Percentiles rank a stretch among this genome's conserved stretches.
Evolutionary conservation across 2,329 filamentous ascomycete species (phyloP).

Genomic region (Helicocarpus griseus): DNA sequence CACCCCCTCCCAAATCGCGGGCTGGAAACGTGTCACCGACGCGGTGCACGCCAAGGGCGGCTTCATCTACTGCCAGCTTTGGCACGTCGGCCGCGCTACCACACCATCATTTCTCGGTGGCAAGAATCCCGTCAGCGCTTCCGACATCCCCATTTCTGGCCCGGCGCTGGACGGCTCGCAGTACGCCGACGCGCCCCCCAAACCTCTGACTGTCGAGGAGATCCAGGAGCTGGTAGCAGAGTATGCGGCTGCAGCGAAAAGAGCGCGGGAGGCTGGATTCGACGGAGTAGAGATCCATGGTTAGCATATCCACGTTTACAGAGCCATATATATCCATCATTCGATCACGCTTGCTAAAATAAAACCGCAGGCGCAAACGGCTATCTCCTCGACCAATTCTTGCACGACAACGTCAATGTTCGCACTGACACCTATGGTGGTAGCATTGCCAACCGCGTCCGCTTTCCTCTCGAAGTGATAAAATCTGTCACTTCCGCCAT

Average conservation of each 20-base stretch:
- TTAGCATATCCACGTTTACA: neutral
- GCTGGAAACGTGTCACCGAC: slow-evolving; percentile 52
- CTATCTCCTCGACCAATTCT: slow-evolving; percentile 45
- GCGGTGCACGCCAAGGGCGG: slow-evolving; percentile 54
- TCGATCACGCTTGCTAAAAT: neutral
- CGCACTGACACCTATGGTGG: slow-evolving; percentile 44
- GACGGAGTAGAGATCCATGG: slow-evolving; percentile 43
- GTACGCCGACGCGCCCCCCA: slow-evolving; percentile 17
- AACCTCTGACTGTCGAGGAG: slow-evolving; percentile 28
- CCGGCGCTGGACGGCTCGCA: slow-evolving; percentile 13
- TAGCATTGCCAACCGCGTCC: slow-evolving; percentile 40
- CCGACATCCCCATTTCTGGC: slow-evolving; percentile 29
- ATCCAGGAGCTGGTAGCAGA: slow-evolving; percentile 34
- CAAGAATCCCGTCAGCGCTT: slow-evolving; percentile 27
- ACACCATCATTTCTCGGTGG: slow-evolving; percentile 25
- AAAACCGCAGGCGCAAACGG: slow-evolving; percentile 30
- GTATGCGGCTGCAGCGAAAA: slow-evolving; percentile 38
- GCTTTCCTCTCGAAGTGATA: slow-evolving; percentile 46
- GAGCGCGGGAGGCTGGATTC: slow-evolving; percentile 46
- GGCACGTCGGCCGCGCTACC: slow-evolving; percentile 50
- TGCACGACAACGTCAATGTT: slow-evolving; percentile 38
- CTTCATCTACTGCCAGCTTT: slow-evolving; percentile 55
- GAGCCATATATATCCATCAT: neutral
- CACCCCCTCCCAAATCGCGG: slow-evolving; percentile 44
- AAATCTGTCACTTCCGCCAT: slow-evolving; percentile 34